Conservation (phyloP, 768 basidiomycete species). For the Russula brevipes region DNA sequence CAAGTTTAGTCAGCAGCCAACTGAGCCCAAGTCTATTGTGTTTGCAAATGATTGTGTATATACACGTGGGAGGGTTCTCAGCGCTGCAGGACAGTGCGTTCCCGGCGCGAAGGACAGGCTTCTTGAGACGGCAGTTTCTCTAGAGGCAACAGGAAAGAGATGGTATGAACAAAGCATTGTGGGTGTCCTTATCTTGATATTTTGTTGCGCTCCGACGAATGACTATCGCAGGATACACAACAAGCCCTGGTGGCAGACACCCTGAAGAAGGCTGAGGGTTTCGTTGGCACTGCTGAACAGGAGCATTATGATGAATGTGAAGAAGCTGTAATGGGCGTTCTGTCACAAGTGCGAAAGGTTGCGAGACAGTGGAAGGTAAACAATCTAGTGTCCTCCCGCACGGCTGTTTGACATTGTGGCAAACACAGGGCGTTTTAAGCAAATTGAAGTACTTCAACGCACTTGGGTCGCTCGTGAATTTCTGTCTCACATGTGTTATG, state of each 20-base stretch:
- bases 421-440: conserved; percentile 55
- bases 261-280: conserved; percentile 54
- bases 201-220: background rate
- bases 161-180: conserved; percentile 72
- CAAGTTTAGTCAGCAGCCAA: conserved; percentile 42
- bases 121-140: conserved; percentile 44
- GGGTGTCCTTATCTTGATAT: conserved; percentile 31
- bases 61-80: conserved; percentile 36
- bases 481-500: conserved; percentile 60
- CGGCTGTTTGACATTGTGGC: background rate
- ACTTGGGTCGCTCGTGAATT: conserved; percentile 65
- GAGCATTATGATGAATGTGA: conserved; percentile 75
- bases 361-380: conserved; percentile 71
- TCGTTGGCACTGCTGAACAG: conserved; percentile 63
- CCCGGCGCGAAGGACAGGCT: conserved; percentile 42
- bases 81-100: conserved; percentile 29
- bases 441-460: conserved; percentile 67
- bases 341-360: conserved; percentile 58
- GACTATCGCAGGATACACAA: conserved; percentile 43
- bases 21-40: conserved; percentile 53
- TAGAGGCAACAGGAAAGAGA: conserved; percentile 56
- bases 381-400: background rate
- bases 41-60: conserved; percentile 81
- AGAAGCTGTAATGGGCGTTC: conserved; percentile 52
- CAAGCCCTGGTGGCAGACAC: conserved; percentile 43